phyloP scores from a whole-genome alignment of 148 eudicot species.

The Bassia scoparia region DNA sequence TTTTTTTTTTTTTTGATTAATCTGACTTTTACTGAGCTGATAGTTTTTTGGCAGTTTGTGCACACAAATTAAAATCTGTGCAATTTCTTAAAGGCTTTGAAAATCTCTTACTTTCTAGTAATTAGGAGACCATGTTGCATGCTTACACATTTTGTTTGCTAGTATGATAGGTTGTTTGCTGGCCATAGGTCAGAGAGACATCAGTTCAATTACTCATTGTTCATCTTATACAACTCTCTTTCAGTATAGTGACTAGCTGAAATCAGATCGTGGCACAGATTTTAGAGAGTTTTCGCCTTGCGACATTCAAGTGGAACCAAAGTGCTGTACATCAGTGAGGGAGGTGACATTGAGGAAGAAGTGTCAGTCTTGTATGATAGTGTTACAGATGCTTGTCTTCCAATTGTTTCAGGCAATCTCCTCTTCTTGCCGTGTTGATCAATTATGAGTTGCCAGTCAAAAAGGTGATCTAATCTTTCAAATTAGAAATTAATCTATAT shows the following conservation, averaged over 20 bases:
- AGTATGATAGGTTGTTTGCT: background rate
- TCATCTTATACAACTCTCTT: conserved; percentile 2
- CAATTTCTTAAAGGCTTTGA: background rate
- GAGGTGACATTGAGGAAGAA: conserved; percentile 40
- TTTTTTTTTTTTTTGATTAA: no score
- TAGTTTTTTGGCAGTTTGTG: no score
- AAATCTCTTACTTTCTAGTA: background rate
- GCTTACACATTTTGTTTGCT: background rate
- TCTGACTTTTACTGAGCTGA: no score
- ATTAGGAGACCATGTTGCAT: background rate
- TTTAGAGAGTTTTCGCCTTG: conserved; percentile 60
- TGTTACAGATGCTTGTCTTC: conserved; percentile 89
- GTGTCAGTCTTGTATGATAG: conserved; percentile 63
- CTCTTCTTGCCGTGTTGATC: conserved; percentile 63
- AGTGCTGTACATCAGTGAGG: conserved; percentile 34
- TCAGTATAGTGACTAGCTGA: conserved; percentile 94
- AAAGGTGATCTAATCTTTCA: conserved; percentile 40
- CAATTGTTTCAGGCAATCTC: conserved; percentile 59
- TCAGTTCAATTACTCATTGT: background rate
- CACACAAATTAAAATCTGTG: no score
- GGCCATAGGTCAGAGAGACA: background rate
- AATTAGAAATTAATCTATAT: background rate
- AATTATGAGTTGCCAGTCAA: conserved; percentile 83
- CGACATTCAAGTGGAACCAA: conserved; percentile 59
- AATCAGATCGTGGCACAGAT: conserved; percentile 60